These are phyloP conservation scores for Mycena maculata DNA, from an alignment of 768 basidiomycete species.

Conservation along the genomic window DNA sequence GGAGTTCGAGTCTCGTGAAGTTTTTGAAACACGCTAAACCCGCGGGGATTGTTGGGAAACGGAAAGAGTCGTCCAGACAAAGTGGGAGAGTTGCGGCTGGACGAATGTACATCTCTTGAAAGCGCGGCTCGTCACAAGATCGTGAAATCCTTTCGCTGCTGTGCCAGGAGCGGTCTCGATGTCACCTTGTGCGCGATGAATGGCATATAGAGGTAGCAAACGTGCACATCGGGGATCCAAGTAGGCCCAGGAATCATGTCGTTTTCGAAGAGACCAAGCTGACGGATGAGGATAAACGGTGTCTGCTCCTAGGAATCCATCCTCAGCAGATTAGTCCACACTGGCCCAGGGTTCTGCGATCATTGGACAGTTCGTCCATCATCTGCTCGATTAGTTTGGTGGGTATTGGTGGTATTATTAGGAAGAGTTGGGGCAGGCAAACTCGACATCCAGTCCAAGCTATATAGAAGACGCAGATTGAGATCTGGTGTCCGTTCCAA, in stretches of 20 bases:
- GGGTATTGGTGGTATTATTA: conserved; percentile 18
- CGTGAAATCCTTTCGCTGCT: too few relatives aligned
- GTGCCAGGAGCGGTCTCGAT: too few relatives aligned
- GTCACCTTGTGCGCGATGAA: conserved; percentile 1
- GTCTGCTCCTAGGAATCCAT: conserved; percentile 34
- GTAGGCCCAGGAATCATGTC: conserved; percentile 7
- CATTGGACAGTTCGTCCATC: conserved; percentile 31
- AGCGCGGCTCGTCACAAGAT: too few relatives aligned
- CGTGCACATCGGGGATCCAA: conserved; percentile 16
- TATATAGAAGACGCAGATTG: background rate
- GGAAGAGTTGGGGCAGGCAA: too few relatives aligned
- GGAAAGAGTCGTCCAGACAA: too few relatives aligned
- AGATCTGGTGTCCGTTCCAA: too few relatives aligned
- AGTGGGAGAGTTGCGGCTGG: too few relatives aligned
- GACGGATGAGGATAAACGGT: conserved; percentile 34
- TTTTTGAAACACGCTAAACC: conserved; percentile 9
- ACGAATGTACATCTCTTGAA: too few relatives aligned
- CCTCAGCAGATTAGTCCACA: conserved; percentile 32
- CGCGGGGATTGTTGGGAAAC: too few relatives aligned
- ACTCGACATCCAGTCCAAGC: background rate
- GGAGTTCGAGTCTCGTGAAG: conserved; percentile 11
- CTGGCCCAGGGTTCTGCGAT: conserved; percentile 30
- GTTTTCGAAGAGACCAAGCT: conserved; percentile 1
- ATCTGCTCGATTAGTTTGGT: conserved; percentile 35
- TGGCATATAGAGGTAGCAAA: background rate